A percentile compares a stretch with the other conserved stretches of the same genome.
Evolutionary conservation across 2,329 filamentous ascomycete species (phyloP).

Genomic region (Apiospora arundinis): DNA sequence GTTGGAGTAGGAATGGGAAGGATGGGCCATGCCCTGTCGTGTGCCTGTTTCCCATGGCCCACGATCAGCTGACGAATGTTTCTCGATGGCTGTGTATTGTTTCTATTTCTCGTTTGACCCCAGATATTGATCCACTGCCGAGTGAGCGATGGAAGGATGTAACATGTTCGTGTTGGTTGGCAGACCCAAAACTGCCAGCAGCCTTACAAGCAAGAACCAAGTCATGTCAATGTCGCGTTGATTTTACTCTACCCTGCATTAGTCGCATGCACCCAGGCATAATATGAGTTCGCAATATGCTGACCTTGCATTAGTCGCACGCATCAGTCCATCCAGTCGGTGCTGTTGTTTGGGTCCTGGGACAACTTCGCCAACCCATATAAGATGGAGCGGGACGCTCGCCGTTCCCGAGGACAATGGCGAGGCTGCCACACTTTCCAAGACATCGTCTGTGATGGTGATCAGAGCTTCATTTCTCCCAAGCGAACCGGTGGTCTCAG

Average conservation of each 20-base stretch:
- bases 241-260: slow-evolving; percentile 16
- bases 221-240: slow-evolving; percentile 9
- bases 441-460: slow-evolving; percentile 83
- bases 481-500: slow-evolving; percentile 80
- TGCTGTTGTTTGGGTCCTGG: slow-evolving; percentile 90
- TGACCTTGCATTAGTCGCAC: slow-evolving; percentile 58
- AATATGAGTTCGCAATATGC: slow-evolving; percentile 31
- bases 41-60: background rate
- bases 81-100: background rate
- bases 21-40: slow-evolving; percentile 8
- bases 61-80: slow-evolving; percentile 8
- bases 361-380: slow-evolving; percentile 87
- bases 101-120: background rate
- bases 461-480: slow-evolving; percentile 52
- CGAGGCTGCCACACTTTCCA: slow-evolving; percentile 86
- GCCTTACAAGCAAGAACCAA: too few relatives aligned
- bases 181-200: slow-evolving; percentile 7
- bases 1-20: background rate
- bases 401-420: slow-evolving; percentile 80
- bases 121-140: slow-evolving; percentile 14
- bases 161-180: slow-evolving; percentile 2
- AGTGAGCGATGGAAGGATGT: slow-evolving; percentile 6
- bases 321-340: slow-evolving; percentile 66
- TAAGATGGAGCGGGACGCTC: slow-evolving; percentile 79
- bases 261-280: slow-evolving; percentile 26